These are phyloP conservation scores for Fusarium sp. DNA, from an alignment of 2,329 filamentous ascomycete species.

Conservation along the genomic window DNA sequence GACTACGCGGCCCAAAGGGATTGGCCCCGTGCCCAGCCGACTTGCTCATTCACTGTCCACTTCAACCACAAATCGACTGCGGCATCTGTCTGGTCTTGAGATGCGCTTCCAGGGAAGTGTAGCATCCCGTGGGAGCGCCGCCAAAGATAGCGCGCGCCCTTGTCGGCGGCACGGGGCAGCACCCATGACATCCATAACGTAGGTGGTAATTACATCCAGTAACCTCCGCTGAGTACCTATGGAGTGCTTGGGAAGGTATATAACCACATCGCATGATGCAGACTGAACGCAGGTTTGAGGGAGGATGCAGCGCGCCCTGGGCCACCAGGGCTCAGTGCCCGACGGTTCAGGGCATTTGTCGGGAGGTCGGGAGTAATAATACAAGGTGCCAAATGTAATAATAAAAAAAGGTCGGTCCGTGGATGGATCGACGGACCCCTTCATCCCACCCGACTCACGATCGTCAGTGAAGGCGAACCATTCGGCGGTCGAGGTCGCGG, in stretches of 20 bases:
- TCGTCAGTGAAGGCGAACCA: conserved; percentile 39
- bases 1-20: conserved; percentile 28
- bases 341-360: conserved; percentile 7
- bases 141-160: conserved; percentile 7
- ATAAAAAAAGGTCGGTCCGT: conserved; percentile 14
- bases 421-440: conserved; percentile 28
- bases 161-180: conserved; percentile 10
- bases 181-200: conserved; percentile 2
- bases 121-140: neutral
- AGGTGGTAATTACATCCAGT: conserved; percentile 6
- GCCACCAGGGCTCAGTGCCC: conserved; percentile 21
- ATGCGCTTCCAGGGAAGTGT: conserved; percentile 3
- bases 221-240: too few species aligned
- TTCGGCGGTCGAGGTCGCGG: conserved; percentile 27
- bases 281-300: neutral
- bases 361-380: conserved; percentile 18
- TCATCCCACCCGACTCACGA: conserved; percentile 10
- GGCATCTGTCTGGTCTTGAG: neutral
- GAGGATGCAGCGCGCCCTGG: conserved; percentile 11
- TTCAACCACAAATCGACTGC: neutral
- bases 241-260: neutral
- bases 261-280: neutral
- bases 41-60: neutral
- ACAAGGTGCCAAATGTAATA: conserved; percentile 10
- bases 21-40: conserved; percentile 15